These are phyloP conservation scores for Daldinia bambusicola DNA, from an alignment of 495 filamentous ascomycete species.

Conservation along the genomic window DNA sequence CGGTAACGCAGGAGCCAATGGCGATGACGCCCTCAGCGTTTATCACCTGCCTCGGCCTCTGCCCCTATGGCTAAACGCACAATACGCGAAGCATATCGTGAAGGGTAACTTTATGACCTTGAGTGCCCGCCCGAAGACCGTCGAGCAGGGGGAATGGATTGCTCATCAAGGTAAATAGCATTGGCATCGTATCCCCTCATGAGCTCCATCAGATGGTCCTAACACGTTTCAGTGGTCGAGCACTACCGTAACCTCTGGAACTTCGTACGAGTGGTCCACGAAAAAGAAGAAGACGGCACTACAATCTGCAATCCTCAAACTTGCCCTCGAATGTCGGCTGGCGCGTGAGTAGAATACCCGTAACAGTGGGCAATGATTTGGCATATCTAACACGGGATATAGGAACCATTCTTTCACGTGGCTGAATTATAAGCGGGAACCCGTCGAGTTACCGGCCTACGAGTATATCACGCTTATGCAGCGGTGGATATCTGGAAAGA, in stretches of 20 bases:
- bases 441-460: constrained; percentile 75
- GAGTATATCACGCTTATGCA: constrained; percentile 94
- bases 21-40: constrained; percentile 59
- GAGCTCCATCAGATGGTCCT: constrained; percentile 18
- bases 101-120: constrained; percentile 97
- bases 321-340: constrained; percentile 92
- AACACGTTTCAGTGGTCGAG: constrained; percentile 75
- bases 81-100: constrained; percentile 85
- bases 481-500: constrained; percentile 92
- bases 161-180: constrained; percentile 83
- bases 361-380: neutral
- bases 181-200: constrained; percentile 1
- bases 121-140: constrained; percentile 85
- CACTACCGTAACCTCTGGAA: constrained; percentile 87
- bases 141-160: constrained; percentile 92
- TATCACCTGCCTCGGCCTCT: constrained; percentile 63
- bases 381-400: constrained; percentile 29
- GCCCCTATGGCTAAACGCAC: constrained; percentile 75
- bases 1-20: constrained; percentile 55
- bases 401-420: constrained; percentile 92
- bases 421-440: constrained; percentile 73
- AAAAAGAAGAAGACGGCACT: constrained; percentile 74
- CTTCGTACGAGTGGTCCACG: constrained; percentile 83
- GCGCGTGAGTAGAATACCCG: constrained; percentile 70
- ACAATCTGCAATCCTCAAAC: constrained; percentile 83